A percentile compares a stretch with the other conserved stretches of the same genome.
Conservation (phyloP, 164 flowering plant genomes). For the Piper betle region DNA sequence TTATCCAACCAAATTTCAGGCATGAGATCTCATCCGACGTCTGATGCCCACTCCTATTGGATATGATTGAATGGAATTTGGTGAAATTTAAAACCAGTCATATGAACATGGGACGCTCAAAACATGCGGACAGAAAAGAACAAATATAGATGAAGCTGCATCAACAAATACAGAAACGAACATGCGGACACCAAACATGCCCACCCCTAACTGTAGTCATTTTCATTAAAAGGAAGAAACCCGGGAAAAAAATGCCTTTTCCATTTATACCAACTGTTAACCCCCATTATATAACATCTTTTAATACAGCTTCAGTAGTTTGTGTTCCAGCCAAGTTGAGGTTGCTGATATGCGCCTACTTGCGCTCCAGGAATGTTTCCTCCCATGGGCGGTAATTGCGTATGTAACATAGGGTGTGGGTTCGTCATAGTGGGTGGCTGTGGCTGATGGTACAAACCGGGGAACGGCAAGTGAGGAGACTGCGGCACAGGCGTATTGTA, state of each 20-base stretch:
- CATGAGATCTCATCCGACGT: too few relatives aligned
- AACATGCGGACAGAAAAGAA: too few relatives aligned
- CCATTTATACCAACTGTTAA: neutral
- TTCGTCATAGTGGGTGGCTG: constrained; percentile 49
- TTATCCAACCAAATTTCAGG: too few relatives aligned
- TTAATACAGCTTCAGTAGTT: constrained; percentile 31
- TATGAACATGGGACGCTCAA: too few relatives aligned
- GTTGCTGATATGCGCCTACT: constrained; percentile 77
- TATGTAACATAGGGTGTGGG: constrained; percentile 54
- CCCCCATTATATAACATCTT: constrained; percentile 2
- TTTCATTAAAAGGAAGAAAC: neutral
- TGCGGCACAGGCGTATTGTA: constrained; percentile 56
- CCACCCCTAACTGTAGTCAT: neutral
- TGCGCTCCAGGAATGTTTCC: constrained; percentile 63
- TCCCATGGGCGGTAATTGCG: constrained; percentile 35
- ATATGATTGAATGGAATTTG: too few relatives aligned
- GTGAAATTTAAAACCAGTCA: too few relatives aligned
- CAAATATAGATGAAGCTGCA: too few relatives aligned
- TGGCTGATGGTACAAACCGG: constrained; percentile 56
- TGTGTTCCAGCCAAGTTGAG: constrained; percentile 68
- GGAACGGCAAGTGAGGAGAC: constrained; percentile 73
- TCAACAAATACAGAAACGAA: too few relatives aligned
- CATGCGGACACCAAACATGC: too few relatives aligned
- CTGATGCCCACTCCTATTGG: too few relatives aligned
- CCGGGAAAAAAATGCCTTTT: neutral